phyloP scores from a whole-genome alignment of 768 basidiomycete genomes.

The Lyophyllum semitale region DNA sequence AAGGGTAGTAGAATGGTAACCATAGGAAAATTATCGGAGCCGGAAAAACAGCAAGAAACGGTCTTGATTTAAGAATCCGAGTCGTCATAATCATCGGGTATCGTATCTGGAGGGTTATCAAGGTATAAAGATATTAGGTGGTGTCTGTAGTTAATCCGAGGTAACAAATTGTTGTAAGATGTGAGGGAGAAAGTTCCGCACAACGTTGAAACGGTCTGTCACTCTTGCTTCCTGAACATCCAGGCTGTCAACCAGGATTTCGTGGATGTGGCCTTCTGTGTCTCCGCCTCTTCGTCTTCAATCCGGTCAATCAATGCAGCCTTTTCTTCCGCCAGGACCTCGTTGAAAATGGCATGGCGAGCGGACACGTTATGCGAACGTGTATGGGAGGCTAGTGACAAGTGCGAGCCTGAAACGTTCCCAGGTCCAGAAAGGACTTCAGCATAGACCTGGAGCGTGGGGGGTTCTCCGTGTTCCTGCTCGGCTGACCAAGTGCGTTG shows the following conservation, averaged over 20 bases:
- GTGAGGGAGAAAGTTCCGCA: constrained; percentile 28
- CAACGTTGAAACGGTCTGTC: constrained; percentile 15
- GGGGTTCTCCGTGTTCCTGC: constrained; percentile 36
- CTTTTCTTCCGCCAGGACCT: constrained; percentile 72
- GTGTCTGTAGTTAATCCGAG: constrained; percentile 38
- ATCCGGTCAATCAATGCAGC: constrained; percentile 53
- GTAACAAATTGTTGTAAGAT: constrained; percentile 34
- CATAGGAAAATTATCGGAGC: constrained; percentile 38
- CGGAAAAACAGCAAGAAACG: constrained; percentile 28
- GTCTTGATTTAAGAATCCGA: not conserved
- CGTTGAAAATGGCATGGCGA: constrained; percentile 64
- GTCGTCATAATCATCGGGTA: constrained; percentile 18
- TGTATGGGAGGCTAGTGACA: constrained; percentile 30
- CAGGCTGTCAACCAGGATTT: constrained; percentile 68
- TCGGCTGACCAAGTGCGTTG: constrained; percentile 33
- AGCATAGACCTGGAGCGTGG: constrained; percentile 46
- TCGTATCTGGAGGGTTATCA: constrained; percentile 20
- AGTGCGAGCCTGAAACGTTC: constrained; percentile 35
- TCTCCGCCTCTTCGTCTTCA: constrained; percentile 57
- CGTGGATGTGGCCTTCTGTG: constrained; percentile 40
- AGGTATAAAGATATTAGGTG: constrained; percentile 20
- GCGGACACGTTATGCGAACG: constrained; percentile 50
- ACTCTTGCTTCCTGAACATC: constrained; percentile 54
- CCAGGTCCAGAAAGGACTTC: constrained; percentile 35
- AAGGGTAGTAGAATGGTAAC: constrained; percentile 19